A percentile compares a stretch with the other conserved stretches of the same genome.
Conservation (phyloP, 2,329 filamentous ascomycete genomes). For the Xylariaceae sp. region DNA sequence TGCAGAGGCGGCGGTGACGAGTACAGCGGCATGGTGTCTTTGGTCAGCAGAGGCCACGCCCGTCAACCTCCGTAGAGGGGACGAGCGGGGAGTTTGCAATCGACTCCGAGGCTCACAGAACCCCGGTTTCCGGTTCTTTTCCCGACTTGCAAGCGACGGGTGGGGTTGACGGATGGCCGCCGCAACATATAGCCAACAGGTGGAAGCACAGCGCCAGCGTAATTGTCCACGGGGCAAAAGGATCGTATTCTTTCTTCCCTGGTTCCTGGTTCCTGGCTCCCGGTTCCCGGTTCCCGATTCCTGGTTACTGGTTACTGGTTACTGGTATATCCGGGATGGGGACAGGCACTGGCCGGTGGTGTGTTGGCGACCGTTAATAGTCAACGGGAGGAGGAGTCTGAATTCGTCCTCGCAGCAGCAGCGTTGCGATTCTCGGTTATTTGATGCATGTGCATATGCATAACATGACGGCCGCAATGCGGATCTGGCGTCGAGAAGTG, state of each 20-base stretch:
- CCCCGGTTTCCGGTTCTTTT: not conserved
- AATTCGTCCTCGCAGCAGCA: not conserved
- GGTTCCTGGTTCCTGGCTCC: no score
- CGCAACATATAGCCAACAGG: slow-evolving; percentile 3
- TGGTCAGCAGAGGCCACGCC: slow-evolving; percentile 42
- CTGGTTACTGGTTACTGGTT: no score
- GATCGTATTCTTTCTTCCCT: no score
- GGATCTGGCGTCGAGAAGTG: not conserved
- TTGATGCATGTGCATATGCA: not conserved
- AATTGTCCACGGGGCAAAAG: not conserved
- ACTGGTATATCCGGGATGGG: not conserved
- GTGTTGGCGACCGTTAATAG: not conserved
- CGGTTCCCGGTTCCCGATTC: no score
- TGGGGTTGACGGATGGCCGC: slow-evolving; percentile 13
- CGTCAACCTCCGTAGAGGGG: slow-evolving; percentile 57
- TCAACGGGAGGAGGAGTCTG: no score
- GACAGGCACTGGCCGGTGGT: not conserved
- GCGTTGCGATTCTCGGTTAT: not conserved
- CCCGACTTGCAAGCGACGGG: slow-evolving; percentile 1
- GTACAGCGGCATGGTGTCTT: slow-evolving; percentile 53
- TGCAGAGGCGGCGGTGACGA: slow-evolving; percentile 48
- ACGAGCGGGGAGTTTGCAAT: slow-evolving; percentile 48
- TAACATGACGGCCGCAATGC: not conserved
- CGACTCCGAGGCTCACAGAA: slow-evolving; percentile 26
- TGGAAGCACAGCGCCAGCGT: slow-evolving; percentile 1